A percentile compares a stretch with the other conserved stretches of the same genome.
Conservation (phyloP, 768 basidiomycete genomes). For the Butyriboletus loyo region DNA sequence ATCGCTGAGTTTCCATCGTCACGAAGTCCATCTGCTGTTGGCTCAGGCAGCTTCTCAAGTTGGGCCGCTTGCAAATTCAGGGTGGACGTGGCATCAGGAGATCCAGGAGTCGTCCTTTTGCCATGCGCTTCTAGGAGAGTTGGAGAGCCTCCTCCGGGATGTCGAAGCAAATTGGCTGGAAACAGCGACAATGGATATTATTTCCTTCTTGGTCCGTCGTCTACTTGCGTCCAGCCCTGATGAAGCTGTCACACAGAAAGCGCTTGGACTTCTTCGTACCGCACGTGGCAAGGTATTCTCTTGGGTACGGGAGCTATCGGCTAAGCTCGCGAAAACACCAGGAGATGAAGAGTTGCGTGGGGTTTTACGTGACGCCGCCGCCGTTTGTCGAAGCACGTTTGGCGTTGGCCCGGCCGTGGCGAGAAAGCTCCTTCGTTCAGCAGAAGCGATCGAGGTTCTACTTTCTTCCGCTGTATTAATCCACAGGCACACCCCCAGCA, state of each 20-base stretch:
- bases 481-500: conserved; percentile 22
- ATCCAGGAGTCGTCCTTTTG: conserved; percentile 43
- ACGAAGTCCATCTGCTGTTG: too few species aligned
- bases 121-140: conserved; percentile 29
- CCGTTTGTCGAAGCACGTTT: conserved; percentile 36
- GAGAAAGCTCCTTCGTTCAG: conserved; percentile 9
- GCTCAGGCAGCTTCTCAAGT: too few species aligned
- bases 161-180: conserved; percentile 43
- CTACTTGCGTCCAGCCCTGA: conserved; percentile 30
- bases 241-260: conserved; percentile 11
- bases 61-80: conserved; percentile 24
- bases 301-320: conserved; percentile 37
- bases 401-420: conserved; percentile 19
- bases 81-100: too few species aligned
- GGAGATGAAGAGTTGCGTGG: conserved; percentile 16
- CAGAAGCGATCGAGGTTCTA: conserved; percentile 21
- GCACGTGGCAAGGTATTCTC: conserved; percentile 30
- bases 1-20: too few species aligned
- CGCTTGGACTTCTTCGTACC: conserved; percentile 29
- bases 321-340: conserved; percentile 14
- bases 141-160: too few species aligned
- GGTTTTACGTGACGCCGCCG: conserved; percentile 36
- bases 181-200: too few species aligned
- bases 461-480: conserved; percentile 27
- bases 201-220: too few species aligned